phyloP scores from a whole-genome alignment of 257 asterid species.

The Solanum bulbocastanum region DNA sequence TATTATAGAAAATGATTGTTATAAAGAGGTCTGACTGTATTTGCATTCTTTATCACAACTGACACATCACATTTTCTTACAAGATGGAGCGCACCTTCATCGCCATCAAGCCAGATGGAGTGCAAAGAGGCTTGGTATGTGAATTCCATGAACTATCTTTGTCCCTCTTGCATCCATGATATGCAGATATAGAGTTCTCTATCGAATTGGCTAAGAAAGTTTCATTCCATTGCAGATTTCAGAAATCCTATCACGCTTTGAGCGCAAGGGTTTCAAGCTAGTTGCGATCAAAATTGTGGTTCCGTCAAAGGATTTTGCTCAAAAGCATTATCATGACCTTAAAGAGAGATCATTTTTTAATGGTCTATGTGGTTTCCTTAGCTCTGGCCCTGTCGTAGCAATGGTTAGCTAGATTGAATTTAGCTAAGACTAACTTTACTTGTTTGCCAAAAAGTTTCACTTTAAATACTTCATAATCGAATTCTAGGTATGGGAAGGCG shows the following conservation, averaged over 20 bases:
- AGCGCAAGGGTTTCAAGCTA: conserved; percentile 87
- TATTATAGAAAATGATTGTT: neutral
- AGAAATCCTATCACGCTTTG: conserved; percentile 86
- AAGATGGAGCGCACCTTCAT: conserved; percentile 90
- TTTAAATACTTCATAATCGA: neutral
- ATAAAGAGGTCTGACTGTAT: neutral
- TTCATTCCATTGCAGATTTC: conserved; percentile 48
- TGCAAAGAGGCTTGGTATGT: conserved; percentile 79
- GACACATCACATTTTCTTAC: neutral
- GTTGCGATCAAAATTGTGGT: conserved; percentile 74
- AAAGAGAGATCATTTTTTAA: conserved; percentile 82
- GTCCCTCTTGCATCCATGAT: neutral
- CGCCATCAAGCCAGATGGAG: conserved; percentile 99
- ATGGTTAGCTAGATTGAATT: conserved; percentile 50
- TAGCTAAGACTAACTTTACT: neutral
- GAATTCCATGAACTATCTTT: neutral
- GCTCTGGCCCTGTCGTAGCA: conserved; percentile 98
- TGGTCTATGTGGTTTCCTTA: conserved; percentile 89
- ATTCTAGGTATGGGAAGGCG: conserved; percentile 97
- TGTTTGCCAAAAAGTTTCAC: neutral
- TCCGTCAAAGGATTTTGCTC: conserved; percentile 84
- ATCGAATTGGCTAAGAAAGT: neutral
- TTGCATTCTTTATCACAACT: neutral
- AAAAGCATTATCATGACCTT: conserved; percentile 92
- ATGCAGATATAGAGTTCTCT: neutral